Evolutionary conservation across 2,329 filamentous ascomycete species (phyloP), one percentile per base, ranked within the genome.

Genomic region (Aspergillus jensenii): DNA sequence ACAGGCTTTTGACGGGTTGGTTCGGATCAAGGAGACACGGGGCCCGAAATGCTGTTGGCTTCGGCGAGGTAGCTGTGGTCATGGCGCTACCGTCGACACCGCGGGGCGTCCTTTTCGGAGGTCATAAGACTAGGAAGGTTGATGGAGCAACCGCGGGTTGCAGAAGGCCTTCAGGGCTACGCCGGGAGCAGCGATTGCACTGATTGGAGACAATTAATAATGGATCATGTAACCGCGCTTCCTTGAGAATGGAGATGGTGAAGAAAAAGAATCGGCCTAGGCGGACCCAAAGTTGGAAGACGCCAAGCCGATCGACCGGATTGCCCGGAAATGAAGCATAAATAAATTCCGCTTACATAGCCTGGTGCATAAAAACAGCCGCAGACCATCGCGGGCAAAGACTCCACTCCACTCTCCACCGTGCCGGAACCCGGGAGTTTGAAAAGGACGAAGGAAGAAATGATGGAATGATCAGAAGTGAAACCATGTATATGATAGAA

Each of bases 1-100:
- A 71, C 59, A 78, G 65, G 51, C 69, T 69, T 48, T 63, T 65
- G 57, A 75, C 59, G 7, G 75, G 74, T 52, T 66, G 68, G 35
- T 62, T 60, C 46, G 67, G 63, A 58, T 67, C 63, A 12, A 71
- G 59, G 21, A 73, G 56, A 15, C 45, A 53, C 25, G 66, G 51
- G 39, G 62, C 33, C 12, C 59, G 23, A 46, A 40, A 49, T 35
- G 41, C 51, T 27, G 41, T 35, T 45, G 21, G 41, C 51, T 46
- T 39, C 9, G 35, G 37, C 23, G 39, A 27, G 15, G 40, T 31
- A 27, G 39, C 39, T 33, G 58, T 43, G 19, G 17, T 44, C 58
- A 55, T 55, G 43, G 25, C 33, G 11, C 31, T 48, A 19, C 9
- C 27, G 37, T 44, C 3, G 23, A 23, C 17, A 41, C 35, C 48